These are phyloP conservation scores for Verbascum thapsus DNA, from an alignment of 257 asterid genomes.

Conservation along the genomic window DNA sequence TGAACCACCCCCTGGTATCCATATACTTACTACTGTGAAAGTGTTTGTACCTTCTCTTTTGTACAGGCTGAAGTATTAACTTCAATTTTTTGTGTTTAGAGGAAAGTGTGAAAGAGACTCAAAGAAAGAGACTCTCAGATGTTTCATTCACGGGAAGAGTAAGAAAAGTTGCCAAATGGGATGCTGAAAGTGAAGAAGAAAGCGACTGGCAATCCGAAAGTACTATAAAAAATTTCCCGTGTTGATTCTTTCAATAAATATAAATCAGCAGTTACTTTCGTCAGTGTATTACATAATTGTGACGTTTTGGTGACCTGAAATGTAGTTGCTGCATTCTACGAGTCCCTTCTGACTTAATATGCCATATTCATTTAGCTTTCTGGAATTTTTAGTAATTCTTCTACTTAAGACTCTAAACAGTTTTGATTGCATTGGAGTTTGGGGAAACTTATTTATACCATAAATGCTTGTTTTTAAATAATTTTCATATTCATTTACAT, in stretches of 20 bases:
- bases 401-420: background rate
- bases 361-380: background rate
- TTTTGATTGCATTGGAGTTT: background rate
- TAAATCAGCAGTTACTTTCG: slow-evolving; percentile 15
- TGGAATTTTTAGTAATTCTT: slow-evolving; percentile 3
- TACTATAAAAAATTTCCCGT: slow-evolving; percentile 36
- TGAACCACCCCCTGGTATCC: slow-evolving; percentile 79
- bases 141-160: slow-evolving; percentile 83
- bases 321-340: background rate
- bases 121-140: slow-evolving; percentile 85
- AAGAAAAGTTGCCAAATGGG: slow-evolving; percentile 79
- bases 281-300: background rate
- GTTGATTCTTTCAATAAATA: slow-evolving; percentile 22
- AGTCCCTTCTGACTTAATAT: slow-evolving; percentile 2
- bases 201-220: slow-evolving; percentile 89
- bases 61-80: slow-evolving; percentile 29
- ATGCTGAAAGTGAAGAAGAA: slow-evolving; percentile 73
- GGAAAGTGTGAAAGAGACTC: slow-evolving; percentile 85
- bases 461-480: slow-evolving; percentile 9
- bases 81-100: slow-evolving; percentile 43
- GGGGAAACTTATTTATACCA: slow-evolving; percentile 23
- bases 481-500: slow-evolving; percentile 7
- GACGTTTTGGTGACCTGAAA: slow-evolving; percentile 13
- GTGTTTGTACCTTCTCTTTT: slow-evolving; percentile 30
- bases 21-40: slow-evolving; percentile 22